Evolutionary conservation across 108 stramenopile genomes (phyloP).

Genomic region (Cyclotella cryptica): DNA sequence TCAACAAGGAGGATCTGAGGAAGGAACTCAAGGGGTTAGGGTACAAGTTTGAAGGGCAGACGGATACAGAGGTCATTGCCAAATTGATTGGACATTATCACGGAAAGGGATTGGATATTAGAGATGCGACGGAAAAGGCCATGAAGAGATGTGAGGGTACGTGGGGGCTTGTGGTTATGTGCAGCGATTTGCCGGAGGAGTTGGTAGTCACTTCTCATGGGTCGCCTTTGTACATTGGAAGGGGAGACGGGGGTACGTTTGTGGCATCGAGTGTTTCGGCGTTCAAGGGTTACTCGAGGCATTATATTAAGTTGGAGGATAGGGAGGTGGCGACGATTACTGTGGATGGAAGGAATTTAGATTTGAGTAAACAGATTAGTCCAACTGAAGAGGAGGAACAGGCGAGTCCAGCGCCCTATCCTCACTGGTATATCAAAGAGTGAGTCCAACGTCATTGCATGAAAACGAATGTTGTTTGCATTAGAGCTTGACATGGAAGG

Average conservation of each 20-base stretch:
- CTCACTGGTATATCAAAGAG: constrained; percentile 88
- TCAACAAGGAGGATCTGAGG: constrained; percentile 75
- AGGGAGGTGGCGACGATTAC: constrained; percentile 81
- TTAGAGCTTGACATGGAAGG: background rate
- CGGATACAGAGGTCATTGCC: constrained; percentile 92
- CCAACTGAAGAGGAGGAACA: constrained; percentile 62
- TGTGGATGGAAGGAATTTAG: constrained; percentile 69
- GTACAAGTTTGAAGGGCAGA: constrained; percentile 78
- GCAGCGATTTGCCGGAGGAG: constrained; percentile 64
- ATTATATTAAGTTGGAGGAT: constrained; percentile 88
- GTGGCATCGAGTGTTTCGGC: constrained; percentile 88
- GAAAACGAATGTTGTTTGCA: background rate
- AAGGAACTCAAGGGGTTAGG: constrained; percentile 68
- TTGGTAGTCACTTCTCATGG: constrained; percentile 89
- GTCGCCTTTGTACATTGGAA: constrained; percentile 85
- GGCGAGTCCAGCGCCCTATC: constrained; percentile 75
- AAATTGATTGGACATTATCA: constrained; percentile 74
- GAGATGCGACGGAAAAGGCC: constrained; percentile 67
- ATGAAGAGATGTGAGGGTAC: constrained; percentile 77
- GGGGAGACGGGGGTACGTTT: constrained; percentile 73
- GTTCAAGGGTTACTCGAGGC: constrained; percentile 82
- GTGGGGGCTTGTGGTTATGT: constrained; percentile 80
- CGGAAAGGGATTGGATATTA: constrained; percentile 41
- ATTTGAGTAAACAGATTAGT: constrained; percentile 57
- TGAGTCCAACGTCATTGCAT: constrained; percentile 24